Evolutionary conservation across 116 monocot genomes (phyloP), one percentile per base, ranked within the genome.

Genomic region (Phalaenopsis hybrid): DNA sequence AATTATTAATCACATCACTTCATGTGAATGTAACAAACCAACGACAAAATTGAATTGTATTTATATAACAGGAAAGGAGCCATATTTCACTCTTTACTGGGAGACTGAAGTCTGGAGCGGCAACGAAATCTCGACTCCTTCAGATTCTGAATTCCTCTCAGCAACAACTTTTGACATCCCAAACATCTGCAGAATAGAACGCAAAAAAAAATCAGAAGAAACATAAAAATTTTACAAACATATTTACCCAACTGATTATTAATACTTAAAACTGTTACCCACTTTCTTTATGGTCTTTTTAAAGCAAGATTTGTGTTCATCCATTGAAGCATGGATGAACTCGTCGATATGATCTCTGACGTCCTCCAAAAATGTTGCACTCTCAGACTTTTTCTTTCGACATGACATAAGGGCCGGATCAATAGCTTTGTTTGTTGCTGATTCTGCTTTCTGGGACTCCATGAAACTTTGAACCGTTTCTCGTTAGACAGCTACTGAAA

Each of bases 301-400:
- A 76, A 92, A 90, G 76, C 92, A 92, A 70, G 83, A 83, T 57
- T 88, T 90, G 85, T 92, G 92, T 79, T 90, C 90, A 44, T 92
- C 92, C 90, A 92, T 86, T 4, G 92, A 92, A 55, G 92, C 90
- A 79, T 88, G 84, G 74, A 88, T 68, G 80, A 92, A 92, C 58
- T 92, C 92, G 20, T 90, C 90, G 11, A 92, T 85, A 51, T 92
- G 90, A 37, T 90, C 88, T 37, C 58, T 92, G 76, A 88, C 48
- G 79, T 92, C 92, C 6, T 45, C 83, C 16, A 92, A 43, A 75
- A 92, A 90, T 25, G 75, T 85, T 45, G 73, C 79, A 17, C 68
- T 68, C 11, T 92, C 90, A 0, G 88, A 87, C 41, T 92, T 90
- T 79, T 90, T 92, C 80, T 88, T 92, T 44, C 90, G 45, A 52